These are phyloP conservation scores for Takakia lepidozioides DNA, from an alignment of 225 moss, liverwort and hornwort species.

Conservation along the genomic window DNA sequence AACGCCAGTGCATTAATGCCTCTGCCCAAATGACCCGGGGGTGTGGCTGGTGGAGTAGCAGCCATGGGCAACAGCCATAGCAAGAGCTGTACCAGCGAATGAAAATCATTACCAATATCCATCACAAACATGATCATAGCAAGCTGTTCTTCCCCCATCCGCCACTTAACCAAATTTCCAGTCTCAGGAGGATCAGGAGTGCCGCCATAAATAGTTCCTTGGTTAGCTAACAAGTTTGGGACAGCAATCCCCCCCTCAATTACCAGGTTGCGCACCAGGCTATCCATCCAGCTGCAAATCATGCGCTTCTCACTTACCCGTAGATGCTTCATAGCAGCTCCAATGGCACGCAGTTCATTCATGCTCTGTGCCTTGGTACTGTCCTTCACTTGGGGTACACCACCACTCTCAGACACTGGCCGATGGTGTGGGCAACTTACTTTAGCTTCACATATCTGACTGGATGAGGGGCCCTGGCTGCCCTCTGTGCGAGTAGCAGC, in stretches of 20 bases:
- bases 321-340: conserved; percentile 55
- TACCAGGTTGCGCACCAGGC: conserved; percentile 58
- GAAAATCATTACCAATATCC: conserved; percentile 78
- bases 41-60: conserved; percentile 41
- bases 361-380: conserved; percentile 30
- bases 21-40: conserved; percentile 62
- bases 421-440: conserved; percentile 74
- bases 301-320: conserved; percentile 65
- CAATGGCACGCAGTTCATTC: conserved; percentile 58
- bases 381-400: conserved; percentile 42
- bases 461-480: conserved; percentile 70
- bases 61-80: conserved; percentile 88
- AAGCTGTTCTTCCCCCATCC: conserved; percentile 77
- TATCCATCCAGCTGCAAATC: conserved; percentile 74
- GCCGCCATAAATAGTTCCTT: conserved; percentile 42
- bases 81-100: conserved; percentile 63
- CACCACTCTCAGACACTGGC: conserved; percentile 39
- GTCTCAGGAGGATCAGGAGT: conserved; percentile 23
- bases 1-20: conserved; percentile 51
- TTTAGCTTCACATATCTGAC: conserved; percentile 57
- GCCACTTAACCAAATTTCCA: conserved; percentile 38
- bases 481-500: conserved; percentile 72
- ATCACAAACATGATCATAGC: conserved; percentile 63
- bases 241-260: conserved; percentile 33
- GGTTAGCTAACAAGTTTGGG: conserved; percentile 28